Evolutionary conservation across 352 stramenopile species (phyloP).

Genomic region (Pythium dissimile): DNA sequence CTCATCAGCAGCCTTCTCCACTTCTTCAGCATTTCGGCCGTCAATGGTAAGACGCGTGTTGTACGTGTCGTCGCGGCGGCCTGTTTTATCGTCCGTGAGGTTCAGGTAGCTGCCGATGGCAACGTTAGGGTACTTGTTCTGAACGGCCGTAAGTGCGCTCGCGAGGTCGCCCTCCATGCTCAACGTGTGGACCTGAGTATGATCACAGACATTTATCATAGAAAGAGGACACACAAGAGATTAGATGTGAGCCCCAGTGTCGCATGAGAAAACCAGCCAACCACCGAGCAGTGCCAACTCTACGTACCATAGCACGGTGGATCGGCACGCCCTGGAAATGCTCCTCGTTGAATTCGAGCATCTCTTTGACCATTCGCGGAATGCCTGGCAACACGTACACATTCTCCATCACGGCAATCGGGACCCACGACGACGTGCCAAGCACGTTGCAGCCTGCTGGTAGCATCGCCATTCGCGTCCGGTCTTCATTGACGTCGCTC

Average conservation of each 20-base stretch:
- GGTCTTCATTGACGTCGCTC: constrained; percentile 59
- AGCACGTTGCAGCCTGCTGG: constrained; percentile 55
- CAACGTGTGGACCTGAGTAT: constrained; percentile 58
- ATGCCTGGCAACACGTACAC: constrained; percentile 85
- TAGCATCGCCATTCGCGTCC: constrained; percentile 71
- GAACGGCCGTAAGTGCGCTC: constrained; percentile 50
- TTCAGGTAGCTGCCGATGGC: constrained; percentile 86
- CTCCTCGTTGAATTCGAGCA: constrained; percentile 76
- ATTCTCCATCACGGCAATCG: constrained; percentile 74
- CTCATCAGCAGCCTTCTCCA: constrained; percentile 48
- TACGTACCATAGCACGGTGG: constrained; percentile 67
- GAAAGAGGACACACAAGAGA: neutral
- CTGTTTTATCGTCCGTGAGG: constrained; percentile 56
- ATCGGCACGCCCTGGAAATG: constrained; percentile 79
- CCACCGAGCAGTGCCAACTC: neutral
- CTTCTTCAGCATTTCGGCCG: constrained; percentile 43
- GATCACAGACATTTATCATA: constrained; percentile 13
- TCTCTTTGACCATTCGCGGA: constrained; percentile 73
- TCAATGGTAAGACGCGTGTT: constrained; percentile 73
- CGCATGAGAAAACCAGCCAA: constrained; percentile 1
- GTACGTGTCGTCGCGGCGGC: constrained; percentile 50
- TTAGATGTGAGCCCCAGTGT: neutral
- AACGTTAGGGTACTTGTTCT: constrained; percentile 63
- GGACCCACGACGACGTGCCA: constrained; percentile 59
- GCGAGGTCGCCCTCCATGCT: constrained; percentile 69